A percentile compares a stretch with the other conserved stretches of the same genome.
These are phyloP conservation scores for Mycosphaerelloides madeirae DNA, from an alignment of 2,329 filamentous ascomycete species.

Conservation along the genomic window DNA sequence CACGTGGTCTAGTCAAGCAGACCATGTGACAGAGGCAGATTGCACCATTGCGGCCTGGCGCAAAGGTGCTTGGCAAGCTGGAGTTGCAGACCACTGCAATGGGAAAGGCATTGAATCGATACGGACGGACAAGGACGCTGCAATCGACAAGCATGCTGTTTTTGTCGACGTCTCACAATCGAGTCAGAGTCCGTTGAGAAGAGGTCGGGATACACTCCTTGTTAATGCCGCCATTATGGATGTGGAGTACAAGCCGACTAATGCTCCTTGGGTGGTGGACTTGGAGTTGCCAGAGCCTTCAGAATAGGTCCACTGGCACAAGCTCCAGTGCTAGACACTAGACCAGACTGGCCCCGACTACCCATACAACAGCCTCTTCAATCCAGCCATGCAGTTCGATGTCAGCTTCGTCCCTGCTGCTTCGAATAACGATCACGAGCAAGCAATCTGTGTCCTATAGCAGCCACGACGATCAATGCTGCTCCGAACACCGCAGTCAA, in stretches of 20 bases:
- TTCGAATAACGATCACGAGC: constrained; percentile 6
- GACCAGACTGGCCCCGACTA: background rate
- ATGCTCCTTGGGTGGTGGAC: constrained; percentile 55
- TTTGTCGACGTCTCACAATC: constrained; percentile 25
- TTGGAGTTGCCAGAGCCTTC: constrained; percentile 38
- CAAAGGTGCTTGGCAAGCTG: constrained; percentile 8
- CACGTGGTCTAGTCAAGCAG: constrained; percentile 40
- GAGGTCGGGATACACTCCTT: constrained; percentile 52
- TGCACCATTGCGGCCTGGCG: constrained; percentile 8
- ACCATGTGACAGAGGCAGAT: background rate
- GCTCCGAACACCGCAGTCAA: constrained; percentile 4
- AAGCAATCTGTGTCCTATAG: too few relatives aligned
- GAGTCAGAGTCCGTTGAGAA: constrained; percentile 30
- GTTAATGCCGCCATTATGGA: constrained; percentile 57
- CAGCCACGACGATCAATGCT: background rate
- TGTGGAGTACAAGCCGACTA: constrained; percentile 36
- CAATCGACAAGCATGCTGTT: constrained; percentile 30
- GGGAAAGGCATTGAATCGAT: constrained; percentile 4
- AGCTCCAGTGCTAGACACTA: background rate
- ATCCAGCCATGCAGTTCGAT: constrained; percentile 9
- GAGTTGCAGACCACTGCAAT: constrained; percentile 1
- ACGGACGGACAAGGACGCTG: constrained; percentile 12
- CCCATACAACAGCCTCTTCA: background rate
- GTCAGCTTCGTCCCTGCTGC: constrained; percentile 19
- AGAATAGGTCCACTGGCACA: background rate